phyloP scores from a whole-genome alignment of 2,329 filamentous ascomycete genomes.

The Colletotrichum australisinense region DNA sequence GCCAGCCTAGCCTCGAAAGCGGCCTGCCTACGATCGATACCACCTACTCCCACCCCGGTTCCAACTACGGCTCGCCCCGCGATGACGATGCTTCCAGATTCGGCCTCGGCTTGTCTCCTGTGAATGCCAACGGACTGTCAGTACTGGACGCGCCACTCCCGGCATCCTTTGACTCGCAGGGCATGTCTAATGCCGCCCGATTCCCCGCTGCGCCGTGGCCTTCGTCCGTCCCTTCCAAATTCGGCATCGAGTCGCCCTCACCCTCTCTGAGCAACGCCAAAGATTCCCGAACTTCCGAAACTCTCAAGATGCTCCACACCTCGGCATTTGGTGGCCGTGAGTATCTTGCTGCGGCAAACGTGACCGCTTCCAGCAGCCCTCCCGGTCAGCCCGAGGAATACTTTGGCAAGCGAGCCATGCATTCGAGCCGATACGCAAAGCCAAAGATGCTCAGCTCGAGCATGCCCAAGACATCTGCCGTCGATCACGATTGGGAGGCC shows the following conservation, averaged over 20 bases:
- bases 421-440: slow-evolving; percentile 75
- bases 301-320: slow-evolving; percentile 73
- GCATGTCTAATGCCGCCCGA: slow-evolving; percentile 89
- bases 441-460: slow-evolving; percentile 76
- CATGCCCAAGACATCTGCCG: slow-evolving; percentile 72
- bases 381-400: slow-evolving; percentile 70
- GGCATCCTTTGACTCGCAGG: slow-evolving; percentile 95
- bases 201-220: slow-evolving; percentile 85
- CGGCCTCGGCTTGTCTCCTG: slow-evolving; percentile 83
- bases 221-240: slow-evolving; percentile 91
- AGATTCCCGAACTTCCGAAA: slow-evolving; percentile 70
- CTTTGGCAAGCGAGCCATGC: slow-evolving; percentile 78
- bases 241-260: slow-evolving; percentile 87
- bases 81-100: slow-evolving; percentile 70
- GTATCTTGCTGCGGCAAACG: slow-evolving; percentile 64
- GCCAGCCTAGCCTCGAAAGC: slow-evolving; percentile 65
- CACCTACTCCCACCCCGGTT: slow-evolving; percentile 65
- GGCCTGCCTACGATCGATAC: slow-evolving; percentile 69
- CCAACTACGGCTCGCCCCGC: slow-evolving; percentile 84
- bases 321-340: slow-evolving; percentile 76
- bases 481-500: slow-evolving; percentile 72
- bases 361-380: slow-evolving; percentile 53
- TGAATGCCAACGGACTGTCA: slow-evolving; percentile 78
- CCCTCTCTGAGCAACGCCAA: slow-evolving; percentile 75
- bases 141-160: slow-evolving; percentile 93